Evolutionary conservation across 208 protist species (phyloP), one percentile per base, ranked within the genome.

Genomic region (Balamuthia mandrillaris): DNA sequence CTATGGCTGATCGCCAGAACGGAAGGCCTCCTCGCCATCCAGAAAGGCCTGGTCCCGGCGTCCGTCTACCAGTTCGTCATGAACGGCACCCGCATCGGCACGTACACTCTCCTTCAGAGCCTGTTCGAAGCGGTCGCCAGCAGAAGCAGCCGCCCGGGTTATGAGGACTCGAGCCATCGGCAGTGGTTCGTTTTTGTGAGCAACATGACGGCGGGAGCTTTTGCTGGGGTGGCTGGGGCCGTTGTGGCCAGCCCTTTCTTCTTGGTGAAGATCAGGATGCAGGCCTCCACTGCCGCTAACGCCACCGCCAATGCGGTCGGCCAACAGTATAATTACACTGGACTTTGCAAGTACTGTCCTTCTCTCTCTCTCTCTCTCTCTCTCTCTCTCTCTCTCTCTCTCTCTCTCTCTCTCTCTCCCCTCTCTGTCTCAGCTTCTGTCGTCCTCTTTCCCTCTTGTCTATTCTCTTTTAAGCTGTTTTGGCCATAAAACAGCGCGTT

Each of bases 211-310:
- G 60, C 84, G 47, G 87, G 87, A 12, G 75, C 81, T 9, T 74
- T 44, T 1, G 39, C 87, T 0, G 87, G 87, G 18, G 83, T 54
- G 18, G 10, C 88, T 24, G 84, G 83, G 14, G 60, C 84, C 14
- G 37, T 45, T 49, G 24, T 84, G 7, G 84, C 77, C 18, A 81
- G 56, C 21, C 87, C 87, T 6, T 86, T 90, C 37, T 90, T 84
- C 54, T 54, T 90, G 4, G 78, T 86, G 21, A 90, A 90, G 60
- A 79, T 72, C 37, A 72, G 78, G 6, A 45, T 78, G 37, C 81
- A 86, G 56, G 58, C 86, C n/a, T 82, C 81, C 33, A 66, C 49
- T 21, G 27, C 16, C 44, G 14, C 49, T 4, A 10, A 6, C 3
- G 5, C 21, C 60, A 5, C 65, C 41, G 5, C 39, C 42, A 78